A percentile compares a stretch with the other conserved stretches of the same genome.
These are phyloP conservation scores for Odonthalia washingtoniensis DNA, from an alignment of 31 red algal genomes.

Conservation along the genomic window DNA sequence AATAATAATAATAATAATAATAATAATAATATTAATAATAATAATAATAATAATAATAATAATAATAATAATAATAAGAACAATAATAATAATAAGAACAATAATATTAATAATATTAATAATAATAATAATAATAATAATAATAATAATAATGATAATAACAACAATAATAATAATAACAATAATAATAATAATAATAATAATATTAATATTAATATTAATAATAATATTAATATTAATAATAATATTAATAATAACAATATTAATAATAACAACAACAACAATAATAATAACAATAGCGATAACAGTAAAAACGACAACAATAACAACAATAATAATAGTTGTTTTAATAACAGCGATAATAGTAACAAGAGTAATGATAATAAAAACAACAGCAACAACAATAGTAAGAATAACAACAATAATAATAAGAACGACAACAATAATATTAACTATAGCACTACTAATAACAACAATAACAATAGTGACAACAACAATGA, in stretches of 20 bases:
- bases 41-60: slow-evolving; percentile 3
- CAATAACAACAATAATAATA: neutral
- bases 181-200: slow-evolving; percentile 3
- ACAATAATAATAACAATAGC: slow-evolving; percentile 1
- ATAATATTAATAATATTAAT: neutral
- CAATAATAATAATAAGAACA: neutral
- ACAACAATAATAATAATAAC: neutral
- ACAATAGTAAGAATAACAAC: neutral
- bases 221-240: neutral
- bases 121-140: neutral
- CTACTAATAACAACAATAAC: neutral
- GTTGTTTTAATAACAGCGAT: neutral
- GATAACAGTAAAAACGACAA: neutral
- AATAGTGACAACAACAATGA: neutral
- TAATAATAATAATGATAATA: neutral
- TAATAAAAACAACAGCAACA: neutral
- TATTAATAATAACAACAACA: neutral
- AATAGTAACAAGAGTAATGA: neutral
- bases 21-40: neutral
- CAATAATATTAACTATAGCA: neutral
- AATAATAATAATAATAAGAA: slow-evolving; percentile 2
- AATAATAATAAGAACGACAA: neutral
- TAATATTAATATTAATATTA: neutral
- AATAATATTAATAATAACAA: neutral
- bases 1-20: slow-evolving; percentile 3